Conservation (phyloP, 73 alveolate species). For the Paramecium caudatum region DNA sequence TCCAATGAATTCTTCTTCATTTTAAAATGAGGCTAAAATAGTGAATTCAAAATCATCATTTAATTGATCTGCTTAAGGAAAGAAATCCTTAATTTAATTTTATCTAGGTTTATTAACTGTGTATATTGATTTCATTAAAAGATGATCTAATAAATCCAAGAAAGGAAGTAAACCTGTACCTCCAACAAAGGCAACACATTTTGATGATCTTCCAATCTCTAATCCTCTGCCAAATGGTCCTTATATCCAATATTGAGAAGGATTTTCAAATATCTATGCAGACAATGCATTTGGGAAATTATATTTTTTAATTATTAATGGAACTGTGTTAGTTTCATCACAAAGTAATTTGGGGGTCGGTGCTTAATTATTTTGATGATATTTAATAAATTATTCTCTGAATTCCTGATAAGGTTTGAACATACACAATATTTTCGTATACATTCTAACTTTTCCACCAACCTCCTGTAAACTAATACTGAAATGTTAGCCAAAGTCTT, state of each 20-base stretch:
- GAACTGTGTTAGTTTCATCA: slow-evolving; percentile 5
- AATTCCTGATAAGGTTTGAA: neutral
- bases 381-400: slow-evolving; percentile 38
- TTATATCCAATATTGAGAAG: neutral
- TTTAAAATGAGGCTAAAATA: slow-evolving; percentile 35
- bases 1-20: slow-evolving; percentile 69
- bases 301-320: slow-evolving; percentile 70
- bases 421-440: slow-evolving; percentile 71
- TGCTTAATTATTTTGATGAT: neutral
- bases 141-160: slow-evolving; percentile 68
- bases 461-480: neutral
- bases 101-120: neutral
- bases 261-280: slow-evolving; percentile 26
- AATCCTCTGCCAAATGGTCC: slow-evolving; percentile 77
- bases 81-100: neutral
- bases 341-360: neutral
- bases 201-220: slow-evolving; percentile 7
- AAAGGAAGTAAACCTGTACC: slow-evolving; percentile 75
- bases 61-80: neutral
- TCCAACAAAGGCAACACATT: slow-evolving; percentile 33
- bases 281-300: slow-evolving; percentile 68
- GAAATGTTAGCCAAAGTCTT: slow-evolving; percentile 59
- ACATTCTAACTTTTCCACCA: slow-evolving; percentile 62
- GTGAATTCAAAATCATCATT: slow-evolving; percentile 23
- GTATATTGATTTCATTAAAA: slow-evolving; percentile 48